These are phyloP conservation scores for Lipomyces sp. DNA, from an alignment of 805 yeast species.

Conservation along the genomic window DNA sequence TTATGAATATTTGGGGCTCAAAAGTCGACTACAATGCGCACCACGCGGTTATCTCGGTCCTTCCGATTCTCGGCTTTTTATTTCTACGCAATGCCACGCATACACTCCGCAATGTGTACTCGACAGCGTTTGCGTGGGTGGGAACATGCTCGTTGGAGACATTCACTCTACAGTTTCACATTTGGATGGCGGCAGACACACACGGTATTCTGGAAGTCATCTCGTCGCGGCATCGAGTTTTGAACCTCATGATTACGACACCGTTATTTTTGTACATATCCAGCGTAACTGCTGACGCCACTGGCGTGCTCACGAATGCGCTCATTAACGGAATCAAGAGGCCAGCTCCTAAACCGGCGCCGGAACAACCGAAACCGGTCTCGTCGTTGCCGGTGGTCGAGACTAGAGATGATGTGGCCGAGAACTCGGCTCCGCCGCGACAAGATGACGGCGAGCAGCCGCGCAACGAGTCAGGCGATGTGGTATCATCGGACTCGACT, in stretches of 20 bases:
- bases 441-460: constrained; percentile 14
- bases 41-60: constrained; percentile 32
- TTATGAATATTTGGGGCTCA: constrained; percentile 21
- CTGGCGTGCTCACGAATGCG: constrained; percentile 31
- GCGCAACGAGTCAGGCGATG: neutral
- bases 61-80: constrained; percentile 37
- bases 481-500: neutral
- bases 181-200: constrained; percentile 42
- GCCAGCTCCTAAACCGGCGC: constrained; percentile 21
- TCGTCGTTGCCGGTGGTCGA: constrained; percentile 7
- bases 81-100: constrained; percentile 36
- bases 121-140: constrained; percentile 38
- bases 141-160: constrained; percentile 41
- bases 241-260: constrained; percentile 30
- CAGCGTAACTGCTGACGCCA: constrained; percentile 30
- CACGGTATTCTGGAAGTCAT: constrained; percentile 34
- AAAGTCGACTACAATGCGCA: constrained; percentile 35
- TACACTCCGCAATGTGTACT: constrained; percentile 34
- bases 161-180: constrained; percentile 40
- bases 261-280: constrained; percentile 34
- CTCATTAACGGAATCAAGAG: constrained; percentile 26
- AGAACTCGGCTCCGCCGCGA: neutral
- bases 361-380: neutral
- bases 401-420: neutral
- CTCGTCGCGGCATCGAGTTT: constrained; percentile 8